These are phyloP conservation scores for Phaeosphaeriaceae sp. DNA, from an alignment of 2,329 filamentous ascomycete genomes.

Conservation along the genomic window DNA sequence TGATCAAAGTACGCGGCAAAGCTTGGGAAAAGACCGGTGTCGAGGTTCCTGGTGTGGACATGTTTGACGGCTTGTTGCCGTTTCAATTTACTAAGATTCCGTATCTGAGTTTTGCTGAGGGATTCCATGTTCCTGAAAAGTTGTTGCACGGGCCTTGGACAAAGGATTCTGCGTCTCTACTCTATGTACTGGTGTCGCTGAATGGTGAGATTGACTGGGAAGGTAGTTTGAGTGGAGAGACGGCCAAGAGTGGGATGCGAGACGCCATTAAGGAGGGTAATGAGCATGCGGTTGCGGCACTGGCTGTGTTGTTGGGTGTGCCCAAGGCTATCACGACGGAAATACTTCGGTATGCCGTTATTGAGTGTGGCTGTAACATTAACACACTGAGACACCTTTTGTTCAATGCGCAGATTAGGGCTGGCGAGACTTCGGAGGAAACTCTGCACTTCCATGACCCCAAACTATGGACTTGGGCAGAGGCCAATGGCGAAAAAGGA, in stretches of 20 bases:
- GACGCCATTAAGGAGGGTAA: slow-evolving; percentile 35
- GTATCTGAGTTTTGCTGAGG: slow-evolving; percentile 40
- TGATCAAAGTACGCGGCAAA: slow-evolving; percentile 36
- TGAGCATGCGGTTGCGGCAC: slow-evolving; percentile 41
- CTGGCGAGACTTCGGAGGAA: slow-evolving; percentile 16
- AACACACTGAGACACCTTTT: slow-evolving; percentile 41
- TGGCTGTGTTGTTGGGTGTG: slow-evolving; percentile 41
- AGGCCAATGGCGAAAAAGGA: slow-evolving; percentile 34
- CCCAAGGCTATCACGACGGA: slow-evolving; percentile 37
- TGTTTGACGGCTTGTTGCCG: slow-evolving; percentile 40
- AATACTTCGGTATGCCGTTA: slow-evolving; percentile 36
- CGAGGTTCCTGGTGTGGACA: slow-evolving; percentile 25
- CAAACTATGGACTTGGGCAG: slow-evolving; percentile 42
- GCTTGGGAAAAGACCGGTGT: slow-evolving; percentile 40
- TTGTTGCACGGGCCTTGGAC: slow-evolving; percentile 46
- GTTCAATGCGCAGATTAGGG: slow-evolving; percentile 44
- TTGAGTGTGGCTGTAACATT: slow-evolving; percentile 36
- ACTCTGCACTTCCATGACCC: slow-evolving; percentile 43
- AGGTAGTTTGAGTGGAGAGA: slow-evolving; percentile 42
- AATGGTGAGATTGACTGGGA: slow-evolving; percentile 45
- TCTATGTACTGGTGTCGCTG: slow-evolving; percentile 45
- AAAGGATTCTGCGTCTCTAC: slow-evolving; percentile 33
- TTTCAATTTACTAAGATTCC: slow-evolving; percentile 39
- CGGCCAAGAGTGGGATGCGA: slow-evolving; percentile 38
- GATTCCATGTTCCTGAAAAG: slow-evolving; percentile 43